phyloP scores from a whole-genome alignment of 164 flowering plant genomes.

The Buxus sempervirens region DNA sequence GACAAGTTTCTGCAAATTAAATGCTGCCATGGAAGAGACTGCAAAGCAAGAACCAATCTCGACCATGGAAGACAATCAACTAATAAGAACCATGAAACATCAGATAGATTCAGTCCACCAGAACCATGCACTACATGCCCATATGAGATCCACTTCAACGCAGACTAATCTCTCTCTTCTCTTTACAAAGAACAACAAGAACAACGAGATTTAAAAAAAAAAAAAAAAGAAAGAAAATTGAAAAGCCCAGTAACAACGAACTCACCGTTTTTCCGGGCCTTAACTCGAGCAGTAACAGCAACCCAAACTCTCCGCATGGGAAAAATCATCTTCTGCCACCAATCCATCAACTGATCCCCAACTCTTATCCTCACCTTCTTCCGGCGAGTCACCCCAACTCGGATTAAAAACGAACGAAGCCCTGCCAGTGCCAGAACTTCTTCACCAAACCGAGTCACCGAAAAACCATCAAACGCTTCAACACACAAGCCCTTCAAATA shows the following conservation, averaged over 20 bases:
- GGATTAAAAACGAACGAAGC: slow-evolving; percentile 10
- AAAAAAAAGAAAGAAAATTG: neutral
- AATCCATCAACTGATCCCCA: slow-evolving; percentile 24
- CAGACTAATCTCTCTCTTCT: too few relatives aligned
- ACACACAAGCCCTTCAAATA: neutral
- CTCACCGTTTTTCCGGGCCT: slow-evolving; percentile 30
- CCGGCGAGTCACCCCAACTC: slow-evolving; percentile 9
- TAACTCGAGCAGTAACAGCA: slow-evolving; percentile 26
- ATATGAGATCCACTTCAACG: too few relatives aligned
- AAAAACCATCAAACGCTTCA: too few relatives aligned
- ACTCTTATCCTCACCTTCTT: slow-evolving; percentile 10
- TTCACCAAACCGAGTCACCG: neutral
- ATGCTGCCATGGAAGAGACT: too few relatives aligned
- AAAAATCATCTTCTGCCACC: slow-evolving; percentile 32
- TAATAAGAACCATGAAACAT: too few relatives aligned
- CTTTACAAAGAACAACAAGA: neutral
- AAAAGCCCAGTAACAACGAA: neutral
- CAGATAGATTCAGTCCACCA: too few relatives aligned
- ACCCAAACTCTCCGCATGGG: slow-evolving; percentile 37
- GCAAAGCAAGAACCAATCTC: too few relatives aligned
- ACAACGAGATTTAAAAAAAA: too few relatives aligned
- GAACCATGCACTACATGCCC: too few relatives aligned
- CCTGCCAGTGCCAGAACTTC: slow-evolving; percentile 30
- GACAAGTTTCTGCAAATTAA: too few relatives aligned
- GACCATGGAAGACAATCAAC: too few relatives aligned